These are phyloP conservation scores for Coemansia sp. DNA, from an alignment of 192 early-diverging fungal genomes.

Conservation along the genomic window DNA sequence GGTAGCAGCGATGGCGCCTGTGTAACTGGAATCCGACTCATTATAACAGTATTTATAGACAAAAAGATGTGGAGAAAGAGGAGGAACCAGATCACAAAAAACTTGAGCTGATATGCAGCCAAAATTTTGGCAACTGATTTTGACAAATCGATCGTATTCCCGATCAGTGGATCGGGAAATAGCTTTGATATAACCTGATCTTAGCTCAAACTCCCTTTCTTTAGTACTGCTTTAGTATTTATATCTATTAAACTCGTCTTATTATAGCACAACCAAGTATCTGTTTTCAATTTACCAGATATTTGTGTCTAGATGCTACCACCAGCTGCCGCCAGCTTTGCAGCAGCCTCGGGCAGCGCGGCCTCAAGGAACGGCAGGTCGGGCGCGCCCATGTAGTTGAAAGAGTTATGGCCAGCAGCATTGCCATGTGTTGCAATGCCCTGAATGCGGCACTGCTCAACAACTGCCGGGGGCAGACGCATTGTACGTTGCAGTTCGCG, in stretches of 20 bases:
- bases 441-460: conserved; percentile 61
- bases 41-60: neutral
- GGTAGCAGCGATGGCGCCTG: conserved; percentile 38
- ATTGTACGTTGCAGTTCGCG: conserved; percentile 41
- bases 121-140: no score
- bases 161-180: no score
- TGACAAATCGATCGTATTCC: no score
- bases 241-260: no score
- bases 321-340: neutral
- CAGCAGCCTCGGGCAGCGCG: conserved; percentile 1
- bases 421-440: conserved; percentile 64
- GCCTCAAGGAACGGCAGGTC: conserved; percentile 9
- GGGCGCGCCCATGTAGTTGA: conserved; percentile 29
- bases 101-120: no score
- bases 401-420: conserved; percentile 64
- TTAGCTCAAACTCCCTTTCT: no score
- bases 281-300: no score
- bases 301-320: no score
- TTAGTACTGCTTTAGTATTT: no score
- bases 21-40: conserved; percentile 39
- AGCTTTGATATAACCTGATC: no score
- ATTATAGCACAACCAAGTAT: no score
- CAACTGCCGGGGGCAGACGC: conserved; percentile 21
- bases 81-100: no score
- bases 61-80: neutral